These are phyloP conservation scores for Luffa aegyptiaca DNA, from an alignment of 306 rosid genomes.

Conservation along the genomic window DNA sequence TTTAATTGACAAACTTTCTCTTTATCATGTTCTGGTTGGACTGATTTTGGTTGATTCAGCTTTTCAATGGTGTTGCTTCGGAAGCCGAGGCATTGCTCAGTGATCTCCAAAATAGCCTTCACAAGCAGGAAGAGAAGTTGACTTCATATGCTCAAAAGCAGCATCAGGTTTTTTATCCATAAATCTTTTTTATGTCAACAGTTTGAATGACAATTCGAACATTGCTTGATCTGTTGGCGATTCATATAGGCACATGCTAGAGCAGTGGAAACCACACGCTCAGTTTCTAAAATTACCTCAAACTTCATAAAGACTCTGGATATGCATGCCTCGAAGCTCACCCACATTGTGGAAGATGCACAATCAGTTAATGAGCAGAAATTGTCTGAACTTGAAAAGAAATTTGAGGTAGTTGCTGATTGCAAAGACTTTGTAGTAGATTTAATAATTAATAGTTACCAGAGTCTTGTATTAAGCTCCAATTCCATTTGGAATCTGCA, in stretches of 20 bases:
- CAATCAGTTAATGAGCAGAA: conserved; percentile 67
- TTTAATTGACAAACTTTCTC: neutral
- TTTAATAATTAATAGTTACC: too few relatives aligned
- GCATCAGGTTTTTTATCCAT: conserved; percentile 47
- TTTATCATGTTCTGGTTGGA: conserved; percentile 6
- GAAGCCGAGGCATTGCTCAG: conserved; percentile 83
- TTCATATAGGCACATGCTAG: conserved; percentile 73
- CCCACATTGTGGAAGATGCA: conserved; percentile 76
- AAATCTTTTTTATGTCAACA: neutral
- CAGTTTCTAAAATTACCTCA: conserved; percentile 75
- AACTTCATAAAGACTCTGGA: conserved; percentile 76
- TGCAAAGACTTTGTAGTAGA: conserved; percentile 4
- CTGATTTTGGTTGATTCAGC: conserved; percentile 43
- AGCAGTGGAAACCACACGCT: conserved; percentile 80
- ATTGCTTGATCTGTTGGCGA: neutral
- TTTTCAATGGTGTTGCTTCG: conserved; percentile 81
- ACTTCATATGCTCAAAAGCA: conserved; percentile 82
- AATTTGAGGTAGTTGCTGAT: conserved; percentile 73
- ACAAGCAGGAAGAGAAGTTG: conserved; percentile 81
- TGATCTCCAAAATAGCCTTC: conserved; percentile 84
- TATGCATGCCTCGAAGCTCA: conserved; percentile 71
- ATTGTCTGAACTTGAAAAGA: conserved; percentile 74
- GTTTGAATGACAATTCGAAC: neutral
- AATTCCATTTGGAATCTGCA: conserved; percentile 13
- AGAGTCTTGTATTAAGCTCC: neutral